Evolutionary conservation across 73 alveolate genomes (phyloP), one percentile per base, ranked within the genome.

Genomic region (Vitrella brassicaformis): DNA sequence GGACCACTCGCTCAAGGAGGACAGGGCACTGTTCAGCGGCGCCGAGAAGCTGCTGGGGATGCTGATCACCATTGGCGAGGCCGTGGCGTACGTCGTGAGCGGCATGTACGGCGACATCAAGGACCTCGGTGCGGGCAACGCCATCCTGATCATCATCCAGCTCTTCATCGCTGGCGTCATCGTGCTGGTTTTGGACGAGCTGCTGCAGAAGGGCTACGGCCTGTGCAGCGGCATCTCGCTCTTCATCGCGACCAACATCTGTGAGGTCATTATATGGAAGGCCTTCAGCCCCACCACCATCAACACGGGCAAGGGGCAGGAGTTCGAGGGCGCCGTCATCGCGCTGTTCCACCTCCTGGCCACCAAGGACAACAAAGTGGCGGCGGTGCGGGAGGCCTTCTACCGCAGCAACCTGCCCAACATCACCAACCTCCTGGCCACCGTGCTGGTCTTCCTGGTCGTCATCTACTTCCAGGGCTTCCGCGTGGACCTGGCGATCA

Each of bases 251-350:
- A 93, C 95, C 82, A 96, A 96, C 93, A 94, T 96, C 76, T 94
- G 98, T 79, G 99, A 96, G 86, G 89, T 86, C 85, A 95, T 96
- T 82, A 88, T 95, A 78, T 96, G 99, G 99, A 96, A 75, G 82
- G 82, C 82, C 31, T 95, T 96, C 87, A 89, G 98, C 74, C 99
- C 99, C 56, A 93, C 96, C 85, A 96, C 99, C 66, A 92, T 95
- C 88, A 90, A 94, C 72, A 91, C 96, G 47, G 98, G 91, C 73
- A 83, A 87, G 56, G 98, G 98, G 14, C 82, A 91, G 46, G 99
- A 96, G 88, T 96, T 94, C 89, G 99, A 96, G 85, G 99, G 99
- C n/a, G 99, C 99, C 67, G 81, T 96, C 66, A 88, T 96, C 71
- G 97, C 98, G 73, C 94, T 96, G 85, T 86, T 94, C 95, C 74